Evolutionary conservation across 805 yeast genomes (phyloP).

Genomic region (Pichia nakasei): DNA sequence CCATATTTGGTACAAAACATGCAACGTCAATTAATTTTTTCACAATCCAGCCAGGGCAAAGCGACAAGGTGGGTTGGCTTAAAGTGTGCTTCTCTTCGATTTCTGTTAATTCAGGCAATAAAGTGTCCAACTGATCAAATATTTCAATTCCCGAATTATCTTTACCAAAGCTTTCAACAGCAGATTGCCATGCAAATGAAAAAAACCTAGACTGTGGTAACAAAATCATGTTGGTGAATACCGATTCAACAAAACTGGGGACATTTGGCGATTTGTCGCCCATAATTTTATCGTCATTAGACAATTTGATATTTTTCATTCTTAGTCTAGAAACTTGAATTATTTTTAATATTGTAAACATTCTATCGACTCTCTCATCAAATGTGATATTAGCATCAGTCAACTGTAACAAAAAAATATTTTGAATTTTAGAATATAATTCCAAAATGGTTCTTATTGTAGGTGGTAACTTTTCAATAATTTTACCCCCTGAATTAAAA

Average conservation of each 20-base stretch:
- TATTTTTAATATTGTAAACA: slow-evolving; percentile 60
- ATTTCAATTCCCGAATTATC: not conserved
- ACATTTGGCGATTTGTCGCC: slow-evolving; percentile 43
- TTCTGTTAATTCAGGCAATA: slow-evolving; percentile 7
- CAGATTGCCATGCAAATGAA: slow-evolving; percentile 59
- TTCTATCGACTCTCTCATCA: slow-evolving; percentile 55
- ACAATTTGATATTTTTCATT: slow-evolving; percentile 49
- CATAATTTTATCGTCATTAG: slow-evolving; percentile 17
- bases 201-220: slow-evolving; percentile 74
- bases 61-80: slow-evolving; percentile 41
- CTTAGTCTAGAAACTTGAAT: slow-evolving; percentile 57
- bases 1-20: slow-evolving; percentile 72
- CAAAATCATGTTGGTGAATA: slow-evolving; percentile 61
- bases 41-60: slow-evolving; percentile 88
- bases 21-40: slow-evolving; percentile 72
- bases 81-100: slow-evolving; percentile 1
- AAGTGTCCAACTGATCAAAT: slow-evolving; percentile 21
- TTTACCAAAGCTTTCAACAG: slow-evolving; percentile 29
- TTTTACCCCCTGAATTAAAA: not conserved
- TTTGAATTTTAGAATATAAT: slow-evolving; percentile 57
- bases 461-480: slow-evolving; percentile 50
- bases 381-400: slow-evolving; percentile 49
- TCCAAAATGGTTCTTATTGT: slow-evolving; percentile 58
- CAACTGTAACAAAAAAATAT: slow-evolving; percentile 55
- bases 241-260: slow-evolving; percentile 82